phyloP scores from a whole-genome alignment of 257 asterid species.

The Coffea eugenioides region DNA sequence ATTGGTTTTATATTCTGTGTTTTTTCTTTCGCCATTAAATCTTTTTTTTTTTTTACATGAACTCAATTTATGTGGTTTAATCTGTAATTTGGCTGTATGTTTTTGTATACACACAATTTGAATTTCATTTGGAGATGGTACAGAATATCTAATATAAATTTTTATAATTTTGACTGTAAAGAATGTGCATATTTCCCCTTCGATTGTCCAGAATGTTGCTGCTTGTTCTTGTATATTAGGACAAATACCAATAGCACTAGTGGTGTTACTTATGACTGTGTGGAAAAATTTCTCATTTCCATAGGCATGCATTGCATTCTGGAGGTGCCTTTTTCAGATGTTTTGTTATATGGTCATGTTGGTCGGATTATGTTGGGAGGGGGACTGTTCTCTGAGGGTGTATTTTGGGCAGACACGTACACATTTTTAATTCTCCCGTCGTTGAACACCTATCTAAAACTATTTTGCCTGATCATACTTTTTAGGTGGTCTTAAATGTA shows the following conservation, averaged over 20 bases:
- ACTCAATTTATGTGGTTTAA: neutral
- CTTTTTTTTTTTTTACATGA: neutral
- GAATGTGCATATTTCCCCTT: neutral
- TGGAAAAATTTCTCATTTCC: neutral
- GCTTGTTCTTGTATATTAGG: neutral
- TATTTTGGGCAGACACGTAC: no score
- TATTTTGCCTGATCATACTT: conserved; percentile 11
- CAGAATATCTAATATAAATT: neutral
- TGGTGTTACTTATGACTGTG: neutral
- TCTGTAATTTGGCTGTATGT: neutral
- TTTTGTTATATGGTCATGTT: neutral
- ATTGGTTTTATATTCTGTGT: neutral
- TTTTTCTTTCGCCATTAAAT: neutral
- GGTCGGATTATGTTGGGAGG: neutral
- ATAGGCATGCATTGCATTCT: neutral
- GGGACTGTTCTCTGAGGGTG: neutral
- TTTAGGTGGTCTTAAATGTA: conserved; percentile 73
- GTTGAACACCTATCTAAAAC: neutral
- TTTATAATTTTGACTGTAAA: no score
- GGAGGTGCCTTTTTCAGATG: neutral
- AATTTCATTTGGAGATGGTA: neutral
- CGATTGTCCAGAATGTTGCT: neutral
- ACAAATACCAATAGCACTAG: neutral
- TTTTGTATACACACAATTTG: neutral
- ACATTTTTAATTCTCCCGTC: no score